These are phyloP conservation scores for Stephania japonica DNA, from an alignment of 164 flowering plant genomes.

Conservation along the genomic window DNA sequence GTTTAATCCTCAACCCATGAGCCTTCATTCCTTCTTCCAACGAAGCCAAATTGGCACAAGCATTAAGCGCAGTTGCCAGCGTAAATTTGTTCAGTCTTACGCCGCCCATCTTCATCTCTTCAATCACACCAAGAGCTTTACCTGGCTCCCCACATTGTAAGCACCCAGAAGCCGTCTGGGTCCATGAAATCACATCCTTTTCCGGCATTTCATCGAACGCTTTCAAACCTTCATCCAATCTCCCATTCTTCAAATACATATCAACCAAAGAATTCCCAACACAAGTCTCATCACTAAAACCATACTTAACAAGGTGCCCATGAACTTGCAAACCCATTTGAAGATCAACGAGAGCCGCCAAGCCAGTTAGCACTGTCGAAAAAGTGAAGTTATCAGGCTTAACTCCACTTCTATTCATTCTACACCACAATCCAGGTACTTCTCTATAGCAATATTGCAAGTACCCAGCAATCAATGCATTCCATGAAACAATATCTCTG, in stretches of 20 bases:
- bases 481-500: constrained; percentile 72
- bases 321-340: constrained; percentile 63
- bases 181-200: constrained; percentile 66
- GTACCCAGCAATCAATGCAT: constrained; percentile 63
- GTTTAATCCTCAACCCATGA: constrained; percentile 62
- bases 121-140: constrained; percentile 38
- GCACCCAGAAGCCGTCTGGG: constrained; percentile 70
- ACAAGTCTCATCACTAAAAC: constrained; percentile 57
- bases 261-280: constrained; percentile 67
- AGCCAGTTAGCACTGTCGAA: constrained; percentile 52
- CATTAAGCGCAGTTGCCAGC: constrained; percentile 62
- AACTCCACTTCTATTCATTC: constrained; percentile 49
- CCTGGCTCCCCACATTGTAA: constrained; percentile 54
- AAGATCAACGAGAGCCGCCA: constrained; percentile 40
- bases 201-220: constrained; percentile 53
- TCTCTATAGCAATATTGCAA: constrained; percentile 34
- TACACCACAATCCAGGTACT: constrained; percentile 49
- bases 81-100: constrained; percentile 55
- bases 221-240: constrained; percentile 38
- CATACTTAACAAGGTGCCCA: constrained; percentile 54
- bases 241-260: constrained; percentile 60
- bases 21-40: constrained; percentile 60
- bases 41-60: constrained; percentile 58
- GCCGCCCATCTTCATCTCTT: constrained; percentile 52
- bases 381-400: constrained; percentile 61